Percentiles rank a stretch among this genome's conserved stretches.
These are phyloP conservation scores for Acrocalymma vagum DNA, from an alignment of 2,329 filamentous ascomycete species.

Conservation along the genomic window DNA sequence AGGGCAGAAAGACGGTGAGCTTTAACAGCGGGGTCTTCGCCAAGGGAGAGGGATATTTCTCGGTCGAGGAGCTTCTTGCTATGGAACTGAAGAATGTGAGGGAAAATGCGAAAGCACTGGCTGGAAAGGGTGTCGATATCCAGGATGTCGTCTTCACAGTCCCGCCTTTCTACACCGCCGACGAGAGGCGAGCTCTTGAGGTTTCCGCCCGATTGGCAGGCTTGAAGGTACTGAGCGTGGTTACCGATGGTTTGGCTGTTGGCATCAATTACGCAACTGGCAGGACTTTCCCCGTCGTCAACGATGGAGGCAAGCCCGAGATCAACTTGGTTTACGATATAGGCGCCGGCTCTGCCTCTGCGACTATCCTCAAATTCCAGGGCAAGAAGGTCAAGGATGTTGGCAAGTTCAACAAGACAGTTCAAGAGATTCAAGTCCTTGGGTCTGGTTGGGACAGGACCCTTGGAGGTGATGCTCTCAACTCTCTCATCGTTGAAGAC, in stretches of 20 bases:
- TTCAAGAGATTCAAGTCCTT: slow-evolving; percentile 92
- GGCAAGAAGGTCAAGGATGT: slow-evolving; percentile 88
- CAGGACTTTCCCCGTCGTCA: slow-evolving; percentile 85
- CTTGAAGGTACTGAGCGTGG: slow-evolving; percentile 81
- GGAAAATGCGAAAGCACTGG: slow-evolving; percentile 84
- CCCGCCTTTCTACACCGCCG: slow-evolving; percentile 86
- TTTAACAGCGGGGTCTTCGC: slow-evolving; percentile 82
- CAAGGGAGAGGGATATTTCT: slow-evolving; percentile 69
- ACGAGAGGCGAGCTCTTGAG: slow-evolving; percentile 88
- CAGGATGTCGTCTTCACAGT: slow-evolving; percentile 88
- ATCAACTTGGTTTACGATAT: slow-evolving; percentile 96
- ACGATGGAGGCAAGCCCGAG: slow-evolving; percentile 85
- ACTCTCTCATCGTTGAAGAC: slow-evolving; percentile 86
- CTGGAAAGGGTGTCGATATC: slow-evolving; percentile 77
- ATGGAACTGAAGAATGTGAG: slow-evolving; percentile 96
- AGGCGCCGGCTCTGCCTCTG: slow-evolving; percentile 94
- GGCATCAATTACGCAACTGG: slow-evolving; percentile 94
- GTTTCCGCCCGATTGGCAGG: slow-evolving; percentile 88
- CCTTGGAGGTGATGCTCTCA: slow-evolving; percentile 89
- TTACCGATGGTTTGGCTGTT: slow-evolving; percentile 91
- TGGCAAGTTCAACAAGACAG: slow-evolving; percentile 92
- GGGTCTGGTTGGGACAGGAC: slow-evolving; percentile 89
- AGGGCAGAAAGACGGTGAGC: slow-evolving; percentile 72
- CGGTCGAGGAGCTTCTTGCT: slow-evolving; percentile 91
- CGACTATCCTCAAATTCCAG: slow-evolving; percentile 89